Base-by-base conservation (phyloP, 108 stramenopile species). In the Cylindrotheca fusiformis region DNA sequence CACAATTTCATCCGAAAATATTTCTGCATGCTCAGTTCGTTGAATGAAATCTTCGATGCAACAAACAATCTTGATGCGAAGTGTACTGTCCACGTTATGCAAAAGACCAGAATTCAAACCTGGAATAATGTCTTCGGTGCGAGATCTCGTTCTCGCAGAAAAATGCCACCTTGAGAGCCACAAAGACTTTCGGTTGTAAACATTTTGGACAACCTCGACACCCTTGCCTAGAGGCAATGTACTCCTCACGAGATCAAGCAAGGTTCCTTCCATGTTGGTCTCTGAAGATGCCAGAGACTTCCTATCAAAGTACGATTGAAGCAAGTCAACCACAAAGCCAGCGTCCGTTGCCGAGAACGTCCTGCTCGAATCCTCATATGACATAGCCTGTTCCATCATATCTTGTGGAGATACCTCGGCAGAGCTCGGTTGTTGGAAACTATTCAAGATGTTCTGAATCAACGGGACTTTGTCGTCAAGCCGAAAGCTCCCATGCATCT, bases 1-100 rank as follows among this genome's bases (percentile, higher is more conserved):
- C 1, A 71, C 79, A 1, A 85, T 52, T 6, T 47, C 14, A 3
- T 48, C 51, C 8, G 24, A 4, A 46, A 63, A 63, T 6, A 41
- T 41, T 0, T 25, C 25, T 14, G 32, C 4, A 21, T 32, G n/a
- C 36, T 63, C 63, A 0, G 51, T 22, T 8, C 51, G 51, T 3
- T 53, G 52, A 8, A 63, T 2, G 20, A 52, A 53, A 33, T 52
- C 52, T 27, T 63, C 48, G 5, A 63, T 23, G 23, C 31, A n/a
- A 27, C 32, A 63, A 23, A 20, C 29, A 36, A 63, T 51, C 32
- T 63, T 63, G 19, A 52, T 53, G 22, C 63, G 50, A 25, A 63
- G 10, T 14, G 51, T 19, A 23, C 3, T 32, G 33, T 63, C 63
- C 14, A 63, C 3, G 0, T n/a, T 23, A 52, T 63, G 31, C 4